These are phyloP conservation scores for Arthrobotrys entomopaga DNA, from an alignment of 2,329 filamentous ascomycete species.

Conservation along the genomic window DNA sequence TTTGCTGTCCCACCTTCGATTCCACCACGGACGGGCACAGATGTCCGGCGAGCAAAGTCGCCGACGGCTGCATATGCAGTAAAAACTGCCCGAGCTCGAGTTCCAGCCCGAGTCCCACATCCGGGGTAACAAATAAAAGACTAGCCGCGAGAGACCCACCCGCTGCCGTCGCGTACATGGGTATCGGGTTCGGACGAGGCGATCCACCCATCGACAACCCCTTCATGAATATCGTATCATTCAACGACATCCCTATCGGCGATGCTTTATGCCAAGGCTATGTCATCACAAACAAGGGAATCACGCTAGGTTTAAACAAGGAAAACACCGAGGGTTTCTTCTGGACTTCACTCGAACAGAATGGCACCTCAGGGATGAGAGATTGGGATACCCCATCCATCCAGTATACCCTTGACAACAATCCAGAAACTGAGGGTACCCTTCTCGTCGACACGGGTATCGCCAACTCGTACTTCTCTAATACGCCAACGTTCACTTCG, in stretches of 20 bases:
- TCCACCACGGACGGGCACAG: slow-evolving; percentile 12
- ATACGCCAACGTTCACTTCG: background rate
- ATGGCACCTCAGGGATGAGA: slow-evolving; percentile 2
- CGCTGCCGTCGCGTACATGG: slow-evolving; percentile 30
- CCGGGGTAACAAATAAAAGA: too few relatives aligned
- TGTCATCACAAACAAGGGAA: slow-evolving; percentile 31
- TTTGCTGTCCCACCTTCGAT: slow-evolving; percentile 43
- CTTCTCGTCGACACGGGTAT: slow-evolving; percentile 46
- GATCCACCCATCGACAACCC: slow-evolving; percentile 24
- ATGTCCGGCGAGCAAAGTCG: slow-evolving; percentile 21
- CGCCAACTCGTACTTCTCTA: slow-evolving; percentile 24
- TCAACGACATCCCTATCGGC: slow-evolving; percentile 21
- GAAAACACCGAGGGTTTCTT: slow-evolving; percentile 18
- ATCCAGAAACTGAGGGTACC: slow-evolving; percentile 1
- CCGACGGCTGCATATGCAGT: slow-evolving; percentile 12
- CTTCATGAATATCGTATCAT: slow-evolving; percentile 33
- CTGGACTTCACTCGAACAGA: slow-evolving; percentile 24
- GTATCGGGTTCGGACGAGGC: slow-evolving; percentile 45
- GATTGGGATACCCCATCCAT: slow-evolving; percentile 39
- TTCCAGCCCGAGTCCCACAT: background rate
- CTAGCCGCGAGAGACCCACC: background rate
- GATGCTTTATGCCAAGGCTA: slow-evolving; percentile 31
- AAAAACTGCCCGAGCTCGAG: background rate
- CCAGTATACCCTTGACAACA: slow-evolving; percentile 17
- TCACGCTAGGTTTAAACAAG: slow-evolving; percentile 25